Percentiles rank a stretch among this genome's conserved stretches.
Evolutionary conservation across 2,329 filamentous ascomycete genomes (phyloP).

Genomic region (Acephala macrosclerotiorum): DNA sequence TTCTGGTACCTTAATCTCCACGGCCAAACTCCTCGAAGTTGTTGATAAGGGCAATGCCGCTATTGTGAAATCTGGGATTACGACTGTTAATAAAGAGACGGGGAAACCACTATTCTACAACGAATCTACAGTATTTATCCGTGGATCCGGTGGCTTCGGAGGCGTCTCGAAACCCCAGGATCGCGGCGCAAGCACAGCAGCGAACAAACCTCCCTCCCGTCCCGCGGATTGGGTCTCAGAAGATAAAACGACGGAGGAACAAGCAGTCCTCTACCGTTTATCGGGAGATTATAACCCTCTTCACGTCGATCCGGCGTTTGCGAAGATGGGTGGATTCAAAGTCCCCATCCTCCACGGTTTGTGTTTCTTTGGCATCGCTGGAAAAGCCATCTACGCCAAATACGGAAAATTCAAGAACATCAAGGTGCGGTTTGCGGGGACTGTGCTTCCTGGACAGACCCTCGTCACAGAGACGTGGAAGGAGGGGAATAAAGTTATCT

Average conservation of each 20-base stretch:
- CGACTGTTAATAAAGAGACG: constrained; percentile 83
- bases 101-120: constrained; percentile 97
- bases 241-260: constrained; percentile 85
- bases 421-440: constrained; percentile 90
- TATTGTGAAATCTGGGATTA: constrained; percentile 79
- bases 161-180: constrained; percentile 80
- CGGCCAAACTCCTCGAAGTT: constrained; percentile 87
- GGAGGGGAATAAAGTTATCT: constrained; percentile 79
- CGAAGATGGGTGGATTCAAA: constrained; percentile 95
- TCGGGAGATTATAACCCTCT: constrained; percentile 96
- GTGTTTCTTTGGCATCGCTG: constrained; percentile 90
- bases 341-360: constrained; percentile 95
- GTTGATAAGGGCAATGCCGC: constrained; percentile 94
- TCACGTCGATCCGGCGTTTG: constrained; percentile 93
- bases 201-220: constrained; percentile 80
- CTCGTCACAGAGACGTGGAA: constrained; percentile 95
- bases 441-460: constrained; percentile 88
- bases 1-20: constrained; percentile 75
- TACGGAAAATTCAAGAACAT: constrained; percentile 89
- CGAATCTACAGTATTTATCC: constrained; percentile 90
- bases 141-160: constrained; percentile 89
- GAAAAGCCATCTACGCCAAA: constrained; percentile 86
- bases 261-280: constrained; percentile 91
- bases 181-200: constrained; percentile 79
- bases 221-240: constrained; percentile 83